Evolutionary conservation across 306 rosid genomes (phyloP), one percentile per base, ranked within the genome.

Genomic region (Dryas drummondii): DNA sequence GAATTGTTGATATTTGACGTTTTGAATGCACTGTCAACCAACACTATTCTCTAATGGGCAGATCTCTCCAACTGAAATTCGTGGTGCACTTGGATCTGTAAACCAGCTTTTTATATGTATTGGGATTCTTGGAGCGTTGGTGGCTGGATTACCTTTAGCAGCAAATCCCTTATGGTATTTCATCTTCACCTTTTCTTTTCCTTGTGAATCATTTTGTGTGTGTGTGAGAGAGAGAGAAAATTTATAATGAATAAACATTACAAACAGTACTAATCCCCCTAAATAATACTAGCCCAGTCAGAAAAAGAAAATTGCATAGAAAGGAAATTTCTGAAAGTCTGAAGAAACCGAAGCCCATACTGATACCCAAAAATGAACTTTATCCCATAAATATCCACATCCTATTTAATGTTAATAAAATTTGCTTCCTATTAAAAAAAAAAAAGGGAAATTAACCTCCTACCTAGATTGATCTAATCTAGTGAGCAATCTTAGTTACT

Each of bases 51-150:
- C 22, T 70, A 59, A 76, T 81, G 79, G 26, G 72, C 83, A 94
- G 98, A 94, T 94, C 78, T 94, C 98, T 55, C 98, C 98, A 71
- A 94, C 98, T 0, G 94, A 94, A 82, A 89, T 88, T 75, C 97
- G 98, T 4, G 98, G 98, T 58, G 89, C 97, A 44, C 96, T 94
- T 74, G 98, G 98, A 79, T 89, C 98, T 51, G 82, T 91, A 68
- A 94, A 94, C 76, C 98, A 94, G 70, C 91, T 94, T 79, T 91
- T 89, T 70, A 94, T 94, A 74, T 91, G 98, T 32, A 59, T 94
- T 27, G 98, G 98, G 77, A 91, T 94, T 85, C 98, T 94, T 79
- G 85, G 81, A 59, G 98, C 98, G 16, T 77, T 94, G 17, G 77
- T 94, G 75, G 94, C 88, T 82, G 98, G 98, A 75, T 87, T 94